phyloP scores from a whole-genome alignment of 306 rosid species.

The Urtica urens region DNA sequence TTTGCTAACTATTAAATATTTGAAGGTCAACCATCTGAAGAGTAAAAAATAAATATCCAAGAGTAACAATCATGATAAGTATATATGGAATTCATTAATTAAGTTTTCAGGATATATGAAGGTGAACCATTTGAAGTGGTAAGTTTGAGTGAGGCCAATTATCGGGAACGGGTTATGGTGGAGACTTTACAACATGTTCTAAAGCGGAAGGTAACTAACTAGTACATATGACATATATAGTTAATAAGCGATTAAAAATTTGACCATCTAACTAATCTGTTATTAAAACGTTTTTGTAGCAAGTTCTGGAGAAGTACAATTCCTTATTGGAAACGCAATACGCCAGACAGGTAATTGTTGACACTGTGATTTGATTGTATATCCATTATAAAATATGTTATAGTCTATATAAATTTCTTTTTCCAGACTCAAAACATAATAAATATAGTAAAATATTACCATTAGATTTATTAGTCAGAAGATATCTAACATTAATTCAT shows the following conservation, averaged over 20 bases:
- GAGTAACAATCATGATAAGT: too few species aligned
- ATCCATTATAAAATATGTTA: neutral
- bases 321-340: conserved; percentile 6
- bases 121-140: conserved; percentile 45
- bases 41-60: too few species aligned
- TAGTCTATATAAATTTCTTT: too few species aligned
- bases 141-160: conserved; percentile 36
- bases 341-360: conserved; percentile 21
- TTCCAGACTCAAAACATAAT: too few species aligned
- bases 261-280: neutral
- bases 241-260: neutral
- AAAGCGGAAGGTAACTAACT: conserved; percentile 26
- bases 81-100: too few species aligned
- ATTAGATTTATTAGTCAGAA: too few species aligned
- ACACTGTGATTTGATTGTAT: neutral
- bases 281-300: conserved; percentile 11
- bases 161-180: conserved; percentile 30
- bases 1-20: too few species aligned
- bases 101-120: conserved; percentile 43
- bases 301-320: conserved; percentile 22
- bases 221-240: neutral
- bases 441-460: too few species aligned
- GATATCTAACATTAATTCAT: too few species aligned
- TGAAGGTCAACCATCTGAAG: too few species aligned
- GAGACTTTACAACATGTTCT: conserved; percentile 40